These are phyloP conservation scores for Panaeolus papilionaceus DNA, from an alignment of 768 basidiomycete species.

Conservation along the genomic window DNA sequence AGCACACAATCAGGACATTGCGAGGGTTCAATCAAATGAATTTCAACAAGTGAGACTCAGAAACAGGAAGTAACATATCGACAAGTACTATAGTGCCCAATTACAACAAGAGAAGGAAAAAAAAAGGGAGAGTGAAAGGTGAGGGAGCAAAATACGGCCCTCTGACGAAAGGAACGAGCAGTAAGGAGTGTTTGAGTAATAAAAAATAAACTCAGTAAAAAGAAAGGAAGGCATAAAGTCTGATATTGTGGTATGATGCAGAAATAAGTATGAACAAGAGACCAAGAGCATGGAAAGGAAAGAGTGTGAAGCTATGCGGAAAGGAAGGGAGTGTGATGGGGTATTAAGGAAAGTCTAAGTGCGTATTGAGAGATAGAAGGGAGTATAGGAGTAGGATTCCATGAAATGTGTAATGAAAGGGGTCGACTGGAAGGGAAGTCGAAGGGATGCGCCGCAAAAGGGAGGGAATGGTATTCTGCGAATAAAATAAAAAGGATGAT, in stretches of 20 bases:
- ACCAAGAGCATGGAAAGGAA: conserved; percentile 18
- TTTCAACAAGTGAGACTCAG: neutral
- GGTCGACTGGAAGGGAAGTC: neutral
- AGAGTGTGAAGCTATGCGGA: conserved; percentile 22
- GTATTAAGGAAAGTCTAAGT: conserved; percentile 17
- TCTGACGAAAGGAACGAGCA: neutral
- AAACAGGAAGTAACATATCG: conserved; percentile 9
- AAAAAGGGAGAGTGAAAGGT: conserved; percentile 16
- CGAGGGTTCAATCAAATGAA: neutral
- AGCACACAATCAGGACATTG: conserved; percentile 10
- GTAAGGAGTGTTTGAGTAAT: conserved; percentile 17
- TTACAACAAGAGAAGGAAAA: conserved; percentile 25
- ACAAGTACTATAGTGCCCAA: conserved; percentile 15
- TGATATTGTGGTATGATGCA: conserved; percentile 14
- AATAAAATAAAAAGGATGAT: neutral
- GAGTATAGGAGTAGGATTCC: conserved; percentile 11
- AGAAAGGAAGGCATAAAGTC: neutral
- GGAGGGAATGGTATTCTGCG: neutral
- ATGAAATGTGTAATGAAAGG: neutral
- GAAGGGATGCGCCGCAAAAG: neutral
- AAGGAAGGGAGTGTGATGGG: conserved; percentile 14
- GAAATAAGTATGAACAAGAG: conserved; percentile 13
- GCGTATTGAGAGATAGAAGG: conserved; percentile 1
- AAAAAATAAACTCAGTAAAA: conserved; percentile 10
- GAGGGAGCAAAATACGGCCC: conserved; percentile 3